Percentiles rank a stretch among this genome's conserved stretches.
Conservation (phyloP, 1,284 basidiomycete species). For the Ganoderma leucocontextum region DNA sequence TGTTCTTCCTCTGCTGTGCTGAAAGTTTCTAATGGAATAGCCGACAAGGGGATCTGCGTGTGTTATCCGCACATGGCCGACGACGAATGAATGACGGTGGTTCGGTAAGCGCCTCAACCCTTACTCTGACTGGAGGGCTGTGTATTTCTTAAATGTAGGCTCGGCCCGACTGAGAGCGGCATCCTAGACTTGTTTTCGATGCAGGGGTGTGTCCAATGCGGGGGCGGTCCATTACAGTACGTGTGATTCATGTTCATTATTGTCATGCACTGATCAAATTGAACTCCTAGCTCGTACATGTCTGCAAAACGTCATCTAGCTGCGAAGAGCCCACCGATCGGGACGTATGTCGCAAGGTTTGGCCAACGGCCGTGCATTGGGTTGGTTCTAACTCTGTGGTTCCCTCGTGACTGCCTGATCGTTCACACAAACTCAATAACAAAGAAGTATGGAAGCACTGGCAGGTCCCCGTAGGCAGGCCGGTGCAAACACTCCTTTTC, state of each 20-base stretch:
- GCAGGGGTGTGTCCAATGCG: not conserved
- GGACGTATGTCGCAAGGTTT: not conserved
- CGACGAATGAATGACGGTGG: not conserved
- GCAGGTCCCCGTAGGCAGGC: not conserved
- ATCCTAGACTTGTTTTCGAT: not conserved
- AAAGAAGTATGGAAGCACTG: too few relatives aligned
- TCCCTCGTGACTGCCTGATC: not conserved
- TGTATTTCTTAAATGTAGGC: not conserved
- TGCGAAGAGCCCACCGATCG: not conserved
- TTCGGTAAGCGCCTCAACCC: not conserved
- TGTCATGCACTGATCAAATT: too few relatives aligned
- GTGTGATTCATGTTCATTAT: too few relatives aligned
- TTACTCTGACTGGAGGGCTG: not conserved
- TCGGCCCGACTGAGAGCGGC: not conserved
- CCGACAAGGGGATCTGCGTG: not conserved
- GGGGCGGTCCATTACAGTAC: too few relatives aligned
- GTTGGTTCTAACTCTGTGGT: not conserved
- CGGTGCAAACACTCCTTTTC: not conserved
- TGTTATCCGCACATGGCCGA: not conserved
- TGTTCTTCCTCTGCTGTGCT: not conserved
- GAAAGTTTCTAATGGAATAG: not conserved
- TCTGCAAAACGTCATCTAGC: not conserved
- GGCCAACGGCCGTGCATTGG: not conserved
- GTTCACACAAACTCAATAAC: not conserved
- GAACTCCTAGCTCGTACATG: too few relatives aligned